phyloP scores from a whole-genome alignment of 1,284 basidiomycete genomes.

The Wallemia mellicola region DNA sequence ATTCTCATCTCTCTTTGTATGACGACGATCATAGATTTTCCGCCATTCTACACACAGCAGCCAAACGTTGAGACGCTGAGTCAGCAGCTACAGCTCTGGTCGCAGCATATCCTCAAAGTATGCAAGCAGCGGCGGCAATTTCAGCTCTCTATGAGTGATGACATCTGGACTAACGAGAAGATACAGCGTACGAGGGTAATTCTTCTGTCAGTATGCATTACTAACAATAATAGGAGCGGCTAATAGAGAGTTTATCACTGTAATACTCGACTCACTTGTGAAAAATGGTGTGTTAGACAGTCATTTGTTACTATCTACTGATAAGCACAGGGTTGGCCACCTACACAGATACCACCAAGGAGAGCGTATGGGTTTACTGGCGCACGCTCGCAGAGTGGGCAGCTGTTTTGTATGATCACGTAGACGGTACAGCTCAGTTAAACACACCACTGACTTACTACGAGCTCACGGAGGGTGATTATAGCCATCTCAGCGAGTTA shows the following conservation, averaged over 20 bases:
- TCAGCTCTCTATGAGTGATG: not conserved
- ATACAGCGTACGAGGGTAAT: not conserved
- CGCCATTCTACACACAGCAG: constrained; percentile 1
- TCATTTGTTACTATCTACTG: not conserved
- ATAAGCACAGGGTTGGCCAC: not conserved
- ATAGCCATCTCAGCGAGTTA: not conserved
- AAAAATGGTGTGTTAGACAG: not conserved
- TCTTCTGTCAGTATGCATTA: not conserved
- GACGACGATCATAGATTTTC: not conserved
- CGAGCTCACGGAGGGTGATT: not conserved
- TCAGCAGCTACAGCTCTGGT: not conserved
- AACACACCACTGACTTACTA: not conserved
- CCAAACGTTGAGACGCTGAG: not conserved
- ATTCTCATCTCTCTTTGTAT: not conserved
- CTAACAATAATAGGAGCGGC: not conserved
- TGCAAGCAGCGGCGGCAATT: constrained; percentile 1
- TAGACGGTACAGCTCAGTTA: not conserved
- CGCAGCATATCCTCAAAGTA: not conserved
- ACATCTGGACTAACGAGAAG: not conserved
- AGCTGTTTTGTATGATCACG: not conserved
- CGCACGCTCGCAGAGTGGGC: not conserved
- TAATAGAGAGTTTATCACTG: not conserved
- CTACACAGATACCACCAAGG: not conserved
- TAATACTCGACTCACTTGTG: not conserved
- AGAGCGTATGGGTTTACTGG: not conserved